Conservation (phyloP, 495 filamentous ascomycete genomes). For the Neohortaea acidophila region DNA sequence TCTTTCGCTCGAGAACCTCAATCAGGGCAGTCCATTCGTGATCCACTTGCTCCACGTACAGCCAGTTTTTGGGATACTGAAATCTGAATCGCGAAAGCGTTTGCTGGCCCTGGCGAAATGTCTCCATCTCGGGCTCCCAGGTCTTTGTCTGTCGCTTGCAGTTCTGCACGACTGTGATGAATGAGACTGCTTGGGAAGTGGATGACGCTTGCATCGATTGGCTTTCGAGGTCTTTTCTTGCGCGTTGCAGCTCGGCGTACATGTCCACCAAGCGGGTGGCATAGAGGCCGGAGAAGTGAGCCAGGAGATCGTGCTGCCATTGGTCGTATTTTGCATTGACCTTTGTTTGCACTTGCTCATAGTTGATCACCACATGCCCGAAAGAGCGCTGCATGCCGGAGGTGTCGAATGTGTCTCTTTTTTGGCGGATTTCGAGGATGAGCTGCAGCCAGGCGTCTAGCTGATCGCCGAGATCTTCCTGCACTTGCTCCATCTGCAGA, state of each 20-base stretch:
- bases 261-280: slow-evolving; percentile 84
- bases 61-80: slow-evolving; percentile 84
- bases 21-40: slow-evolving; percentile 83
- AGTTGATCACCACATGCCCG: slow-evolving; percentile 85
- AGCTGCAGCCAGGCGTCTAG: slow-evolving; percentile 84
- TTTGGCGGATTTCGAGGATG: slow-evolving; percentile 87
- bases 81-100: slow-evolving; percentile 79
- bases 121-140: slow-evolving; percentile 90
- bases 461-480: slow-evolving; percentile 78
- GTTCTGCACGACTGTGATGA: slow-evolving; percentile 93
- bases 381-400: slow-evolving; percentile 82
- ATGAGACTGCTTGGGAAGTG: slow-evolving; percentile 89
- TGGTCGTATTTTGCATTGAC: slow-evolving; percentile 98
- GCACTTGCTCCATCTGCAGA: slow-evolving; percentile 85
- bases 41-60: slow-evolving; percentile 85
- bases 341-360: slow-evolving; percentile 94
- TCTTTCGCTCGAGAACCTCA: slow-evolving; percentile 74
- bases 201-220: slow-evolving; percentile 84
- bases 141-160: slow-evolving; percentile 82
- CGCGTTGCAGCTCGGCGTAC: slow-evolving; percentile 73
- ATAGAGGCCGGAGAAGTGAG: slow-evolving; percentile 78
- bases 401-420: slow-evolving; percentile 85
- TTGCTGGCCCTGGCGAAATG: slow-evolving; percentile 87
- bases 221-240: slow-evolving; percentile 71
- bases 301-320: slow-evolving; percentile 93